Percentiles rank a stretch among this genome's conserved stretches.
These are phyloP conservation scores for Cytidiella melzeri DNA, from an alignment of 768 basidiomycete genomes.

Conservation along the genomic window DNA sequence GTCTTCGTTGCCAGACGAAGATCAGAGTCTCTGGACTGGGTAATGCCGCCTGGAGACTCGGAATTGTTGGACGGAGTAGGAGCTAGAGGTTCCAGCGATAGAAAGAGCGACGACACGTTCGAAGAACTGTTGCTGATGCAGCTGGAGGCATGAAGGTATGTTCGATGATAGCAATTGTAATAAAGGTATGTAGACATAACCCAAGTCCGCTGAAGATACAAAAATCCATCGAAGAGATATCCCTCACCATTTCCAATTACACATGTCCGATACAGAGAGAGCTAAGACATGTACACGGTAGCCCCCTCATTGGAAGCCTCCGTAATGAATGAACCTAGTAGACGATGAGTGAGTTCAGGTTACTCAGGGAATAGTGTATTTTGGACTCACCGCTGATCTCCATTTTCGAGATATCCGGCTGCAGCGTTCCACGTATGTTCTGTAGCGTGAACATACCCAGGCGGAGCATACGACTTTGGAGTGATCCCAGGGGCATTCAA, in stretches of 20 bases:
- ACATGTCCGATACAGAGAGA: not conserved
- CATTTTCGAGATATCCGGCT: conserved; percentile 47
- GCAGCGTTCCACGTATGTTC: conserved; percentile 45
- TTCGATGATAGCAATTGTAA: no score
- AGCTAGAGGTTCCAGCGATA: conserved; percentile 33
- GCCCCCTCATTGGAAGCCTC: conserved; percentile 15
- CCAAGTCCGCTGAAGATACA: no score
- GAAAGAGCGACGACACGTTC: conserved; percentile 64
- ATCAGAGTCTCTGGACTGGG: conserved; percentile 52
- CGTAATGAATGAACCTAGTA: conserved; percentile 17
- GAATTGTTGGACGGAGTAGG: conserved; percentile 57
- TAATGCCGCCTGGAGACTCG: conserved; percentile 41
- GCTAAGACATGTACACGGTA: no score
- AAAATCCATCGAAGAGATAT: no score
- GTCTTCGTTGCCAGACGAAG: conserved; percentile 58
- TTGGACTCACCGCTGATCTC: conserved; percentile 40
- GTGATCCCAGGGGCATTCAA: conserved; percentile 34
- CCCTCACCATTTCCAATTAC: no score
- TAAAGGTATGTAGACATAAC: no score
- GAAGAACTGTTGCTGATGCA: conserved; percentile 53
- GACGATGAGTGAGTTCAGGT: conserved; percentile 1
- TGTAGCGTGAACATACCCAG: conserved; percentile 40
- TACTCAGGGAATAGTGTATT: not conserved
- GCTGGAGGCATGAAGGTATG: conserved; percentile 16
- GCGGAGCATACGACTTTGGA: conserved; percentile 44